Percentiles rank a stretch among this genome's conserved stretches.
Evolutionary conservation across 1,284 basidiomycete species (phyloP).

Genomic region (Termitomyces sp.): DNA sequence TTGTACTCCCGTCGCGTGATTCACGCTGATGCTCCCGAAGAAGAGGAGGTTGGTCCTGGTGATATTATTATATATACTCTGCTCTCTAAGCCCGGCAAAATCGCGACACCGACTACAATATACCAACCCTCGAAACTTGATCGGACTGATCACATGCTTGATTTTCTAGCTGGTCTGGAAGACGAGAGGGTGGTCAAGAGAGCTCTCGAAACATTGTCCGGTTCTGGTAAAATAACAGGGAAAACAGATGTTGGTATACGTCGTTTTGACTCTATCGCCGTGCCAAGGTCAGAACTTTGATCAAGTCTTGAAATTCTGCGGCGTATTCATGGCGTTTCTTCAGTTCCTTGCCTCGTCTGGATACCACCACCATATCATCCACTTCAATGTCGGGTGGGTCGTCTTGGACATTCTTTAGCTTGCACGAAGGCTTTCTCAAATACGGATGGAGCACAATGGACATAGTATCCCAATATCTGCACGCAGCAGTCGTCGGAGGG

Average conservation of each 20-base stretch:
- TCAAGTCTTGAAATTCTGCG: background rate
- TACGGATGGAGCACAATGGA: background rate
- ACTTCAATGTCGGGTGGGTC: background rate
- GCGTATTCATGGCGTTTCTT: background rate
- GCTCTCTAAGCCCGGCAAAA: background rate
- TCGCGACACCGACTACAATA: background rate
- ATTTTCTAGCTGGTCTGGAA: background rate
- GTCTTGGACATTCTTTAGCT: slow-evolving; percentile 11
- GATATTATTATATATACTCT: background rate
- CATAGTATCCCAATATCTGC: background rate
- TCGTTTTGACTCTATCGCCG: slow-evolving; percentile 1
- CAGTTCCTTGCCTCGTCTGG: slow-evolving; percentile 1
- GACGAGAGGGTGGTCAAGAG: background rate
- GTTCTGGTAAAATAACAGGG: background rate
- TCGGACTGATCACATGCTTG: background rate
- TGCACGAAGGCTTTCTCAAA: slow-evolving; percentile 4
- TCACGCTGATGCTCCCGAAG: background rate
- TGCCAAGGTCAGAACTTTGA: slow-evolving; percentile 6
- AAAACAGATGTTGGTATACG: background rate
- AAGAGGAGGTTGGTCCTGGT: background rate
- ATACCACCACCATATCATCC: slow-evolving; percentile 1
- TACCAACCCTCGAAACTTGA: background rate
- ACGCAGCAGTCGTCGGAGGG: background rate
- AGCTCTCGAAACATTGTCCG: background rate
- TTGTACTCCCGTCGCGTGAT: background rate